A percentile compares a stretch with the other conserved stretches of the same genome.
Conservation (phyloP, 805 yeast species). For the Priceomyces carsonii region DNA sequence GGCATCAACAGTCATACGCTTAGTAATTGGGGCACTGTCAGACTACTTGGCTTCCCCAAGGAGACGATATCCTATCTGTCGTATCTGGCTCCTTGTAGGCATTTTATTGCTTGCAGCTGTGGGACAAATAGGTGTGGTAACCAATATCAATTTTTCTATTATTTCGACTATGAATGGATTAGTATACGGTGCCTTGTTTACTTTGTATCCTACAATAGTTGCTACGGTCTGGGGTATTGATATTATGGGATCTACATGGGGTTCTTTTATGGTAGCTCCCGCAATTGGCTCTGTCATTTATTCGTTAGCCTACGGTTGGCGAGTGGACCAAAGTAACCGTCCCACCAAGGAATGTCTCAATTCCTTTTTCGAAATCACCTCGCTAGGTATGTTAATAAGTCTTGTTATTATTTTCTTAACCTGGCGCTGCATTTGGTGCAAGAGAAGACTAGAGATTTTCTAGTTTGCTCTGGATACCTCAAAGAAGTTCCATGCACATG, state of each 20-base stretch:
- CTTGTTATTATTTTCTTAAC: conserved; percentile 20
- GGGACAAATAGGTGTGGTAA: conserved; percentile 28
- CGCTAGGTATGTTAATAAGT: conserved; percentile 25
- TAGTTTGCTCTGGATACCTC: no score
- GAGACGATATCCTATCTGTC: conserved; percentile 28
- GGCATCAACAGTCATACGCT: conserved; percentile 69
- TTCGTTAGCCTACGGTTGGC: conserved; percentile 68
- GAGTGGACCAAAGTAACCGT: conserved; percentile 47
- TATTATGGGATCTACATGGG: conserved; percentile 91
- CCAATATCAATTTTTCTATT: conserved; percentile 17
- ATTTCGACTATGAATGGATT: conserved; percentile 61
- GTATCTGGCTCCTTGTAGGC: conserved; percentile 32
- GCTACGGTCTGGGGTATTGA: conserved; percentile 87
- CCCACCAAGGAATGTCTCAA: conserved; percentile 20
- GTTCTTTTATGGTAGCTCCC: conserved; percentile 84
- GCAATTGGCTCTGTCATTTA: conserved; percentile 74
- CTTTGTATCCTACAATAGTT: conserved; percentile 81
- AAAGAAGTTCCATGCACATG: no score
- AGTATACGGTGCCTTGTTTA: conserved; percentile 81
- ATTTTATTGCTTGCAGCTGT: conserved; percentile 28
- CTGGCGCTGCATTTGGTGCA: conserved; percentile 33
- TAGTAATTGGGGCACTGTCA: conserved; percentile 64
- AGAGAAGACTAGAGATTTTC: conserved; percentile 27
- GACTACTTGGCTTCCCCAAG: conserved; percentile 52
- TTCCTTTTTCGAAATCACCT: conserved; percentile 28